These are phyloP conservation scores for Parsonsia alboflavescens DNA, from an alignment of 257 asterid species.

Conservation along the genomic window DNA sequence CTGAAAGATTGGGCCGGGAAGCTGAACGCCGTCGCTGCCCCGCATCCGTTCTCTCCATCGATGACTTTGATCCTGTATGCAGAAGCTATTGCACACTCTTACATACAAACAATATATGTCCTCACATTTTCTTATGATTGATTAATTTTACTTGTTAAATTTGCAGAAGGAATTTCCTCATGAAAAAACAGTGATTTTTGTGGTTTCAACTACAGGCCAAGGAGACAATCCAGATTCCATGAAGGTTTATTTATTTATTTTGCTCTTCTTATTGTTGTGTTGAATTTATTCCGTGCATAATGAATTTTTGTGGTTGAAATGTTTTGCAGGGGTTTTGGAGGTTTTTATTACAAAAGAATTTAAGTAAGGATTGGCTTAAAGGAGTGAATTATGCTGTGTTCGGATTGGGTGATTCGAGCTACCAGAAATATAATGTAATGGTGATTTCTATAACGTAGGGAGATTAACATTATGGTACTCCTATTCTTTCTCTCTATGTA, in stretches of 20 bases:
- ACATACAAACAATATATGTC: not conserved
- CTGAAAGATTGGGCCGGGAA: slow-evolving; percentile 80
- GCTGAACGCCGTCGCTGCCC: slow-evolving; percentile 87
- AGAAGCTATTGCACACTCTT: not conserved
- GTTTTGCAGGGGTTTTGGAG: slow-evolving; percentile 80
- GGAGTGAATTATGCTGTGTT: slow-evolving; percentile 85
- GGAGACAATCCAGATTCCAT: slow-evolving; percentile 90
- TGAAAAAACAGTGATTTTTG: slow-evolving; percentile 56
- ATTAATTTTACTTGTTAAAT: not conserved
- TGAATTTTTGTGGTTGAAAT: slow-evolving; percentile 2
- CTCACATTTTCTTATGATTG: not conserved
- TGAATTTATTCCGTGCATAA: not conserved
- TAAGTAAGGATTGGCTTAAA: slow-evolving; percentile 68
- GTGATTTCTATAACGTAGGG: slow-evolving; percentile 15
- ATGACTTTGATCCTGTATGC: slow-evolving; percentile 66
- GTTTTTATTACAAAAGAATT: slow-evolving; percentile 74
- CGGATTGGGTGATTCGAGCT: slow-evolving; percentile 98
- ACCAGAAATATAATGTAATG: slow-evolving; percentile 91
- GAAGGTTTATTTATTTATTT: slow-evolving; percentile 58
- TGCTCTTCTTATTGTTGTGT: not conserved
- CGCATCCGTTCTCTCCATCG: slow-evolving; percentile 52
- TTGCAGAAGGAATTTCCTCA: slow-evolving; percentile 52
- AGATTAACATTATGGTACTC: slow-evolving; percentile 22
- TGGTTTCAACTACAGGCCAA: slow-evolving; percentile 97
- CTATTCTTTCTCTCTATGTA: slow-evolving; percentile 13